Conservation (phyloP, 2,329 filamentous ascomycete species). For the Penicillium occitanis region DNA sequence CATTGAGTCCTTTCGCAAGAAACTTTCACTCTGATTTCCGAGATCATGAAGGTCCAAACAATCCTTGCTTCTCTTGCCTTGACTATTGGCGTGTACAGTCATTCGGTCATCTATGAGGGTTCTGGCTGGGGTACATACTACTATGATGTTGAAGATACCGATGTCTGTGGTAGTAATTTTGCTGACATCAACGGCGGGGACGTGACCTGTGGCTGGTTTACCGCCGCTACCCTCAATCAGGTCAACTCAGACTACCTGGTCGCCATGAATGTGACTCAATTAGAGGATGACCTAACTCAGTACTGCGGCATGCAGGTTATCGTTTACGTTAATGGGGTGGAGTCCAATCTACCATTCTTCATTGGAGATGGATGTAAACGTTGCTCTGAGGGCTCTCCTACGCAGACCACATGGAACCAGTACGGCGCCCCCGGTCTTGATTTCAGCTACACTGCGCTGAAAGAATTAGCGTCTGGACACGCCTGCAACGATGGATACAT, state of each 20-base stretch:
- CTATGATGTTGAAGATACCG: background rate
- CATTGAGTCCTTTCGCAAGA: too few species aligned
- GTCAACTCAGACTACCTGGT: constrained; percentile 13
- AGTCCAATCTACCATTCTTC: constrained; percentile 4
- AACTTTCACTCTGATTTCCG: too few species aligned
- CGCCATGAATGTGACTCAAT: constrained; percentile 11
- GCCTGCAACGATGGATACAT: constrained; percentile 2
- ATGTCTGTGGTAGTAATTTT: background rate
- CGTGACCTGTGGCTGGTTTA: background rate
- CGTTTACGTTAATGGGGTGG: constrained; percentile 6
- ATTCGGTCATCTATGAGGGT: too few species aligned
- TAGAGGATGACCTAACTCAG: background rate
- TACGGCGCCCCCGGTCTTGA: constrained; percentile 8
- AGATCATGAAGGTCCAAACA: too few species aligned
- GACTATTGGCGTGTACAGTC: too few species aligned
- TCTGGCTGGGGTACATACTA: background rate
- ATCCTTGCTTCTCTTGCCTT: too few species aligned
- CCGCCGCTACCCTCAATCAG: constrained; percentile 1
- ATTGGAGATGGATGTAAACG: constrained; percentile 15
- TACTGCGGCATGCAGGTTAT: constrained; percentile 11
- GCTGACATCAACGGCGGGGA: background rate
- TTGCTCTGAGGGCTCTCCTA: background rate
- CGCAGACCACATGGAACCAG: background rate
- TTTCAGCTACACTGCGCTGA: background rate
- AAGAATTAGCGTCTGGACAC: background rate